Evolutionary conservation across 495 filamentous ascomycete species (phyloP), one percentile per base, ranked within the genome.

Genomic region (Penicillium mononematosum): DNA sequence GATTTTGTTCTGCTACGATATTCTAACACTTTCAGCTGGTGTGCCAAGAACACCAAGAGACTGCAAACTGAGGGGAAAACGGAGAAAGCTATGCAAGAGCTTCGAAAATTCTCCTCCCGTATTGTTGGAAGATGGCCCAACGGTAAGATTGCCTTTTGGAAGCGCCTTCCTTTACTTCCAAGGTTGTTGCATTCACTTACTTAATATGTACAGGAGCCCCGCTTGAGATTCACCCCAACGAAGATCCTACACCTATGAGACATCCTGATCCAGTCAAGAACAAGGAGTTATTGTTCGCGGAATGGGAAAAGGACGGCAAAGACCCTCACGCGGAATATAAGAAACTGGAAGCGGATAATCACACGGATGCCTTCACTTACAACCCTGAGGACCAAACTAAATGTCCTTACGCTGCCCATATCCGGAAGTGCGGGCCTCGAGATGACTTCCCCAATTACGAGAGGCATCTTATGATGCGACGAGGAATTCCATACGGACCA

Each of bases 401-500:
- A 25, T 52, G 50, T 11, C 50, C 50, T 20, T 52, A 42, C 24
- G 50, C 50, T 6, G 12, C 50, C 6, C 50, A 52, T 3, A 52
- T 52, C 7, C 36, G 50, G 14, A 52, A 52, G 50, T 17, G 14
- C 3, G 36, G 36, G 6, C 50, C 50, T 52, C 50, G 50, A 9
- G 24, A 42, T 31, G 50, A 52, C n/a, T 29, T 29, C 16, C 36
- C 36, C 36, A 52, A 52, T n/a, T 42, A 42, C 9, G 31, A 34
- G 11, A 52, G 31, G 36, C 36, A 42, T 7, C 14, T 42, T 1
- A 52, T 52, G 22, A 2, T 52, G 24, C 50, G 50, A 8, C 50
- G 50, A 2, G 50, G 50, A 12, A 42, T 52, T 31, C 50, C 50
- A 3, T 52, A 52, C 16, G 50, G 50, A 20, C 22, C 20, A 7